Percentiles rank a stretch among this genome's conserved stretches.
Evolutionary conservation across 768 basidiomycete genomes (phyloP).

Genomic region (Leccinum subtestaceum): DNA sequence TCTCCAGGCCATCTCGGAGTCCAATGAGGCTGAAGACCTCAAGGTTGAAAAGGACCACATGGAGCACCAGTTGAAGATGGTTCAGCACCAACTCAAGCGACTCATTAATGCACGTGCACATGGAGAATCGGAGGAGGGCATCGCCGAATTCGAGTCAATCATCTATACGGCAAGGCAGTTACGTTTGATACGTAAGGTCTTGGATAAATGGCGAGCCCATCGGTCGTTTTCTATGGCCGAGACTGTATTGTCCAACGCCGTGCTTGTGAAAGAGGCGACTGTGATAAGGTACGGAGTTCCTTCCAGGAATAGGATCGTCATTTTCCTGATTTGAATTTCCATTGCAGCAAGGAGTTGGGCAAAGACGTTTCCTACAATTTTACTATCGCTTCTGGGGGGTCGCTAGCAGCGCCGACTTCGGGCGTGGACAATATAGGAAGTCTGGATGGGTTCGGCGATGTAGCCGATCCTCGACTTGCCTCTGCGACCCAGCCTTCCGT

Average conservation of each 20-base stretch:
- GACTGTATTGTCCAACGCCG: conserved; percentile 76
- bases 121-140: conserved; percentile 68
- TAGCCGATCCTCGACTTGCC: conserved; percentile 76
- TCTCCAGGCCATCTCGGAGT: conserved; percentile 58
- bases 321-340: conserved; percentile 10
- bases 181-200: conserved; percentile 74
- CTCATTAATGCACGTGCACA: conserved; percentile 72
- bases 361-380: conserved; percentile 93
- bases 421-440: conserved; percentile 84
- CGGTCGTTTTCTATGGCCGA: conserved; percentile 93
- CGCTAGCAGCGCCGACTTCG: conserved; percentile 75
- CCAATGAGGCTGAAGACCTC: conserved; percentile 77
- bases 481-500: conserved; percentile 79
- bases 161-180: conserved; percentile 83
- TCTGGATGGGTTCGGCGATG: conserved; percentile 89
- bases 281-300: conserved; percentile 65
- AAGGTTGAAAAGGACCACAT: conserved; percentile 91
- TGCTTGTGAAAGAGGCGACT: conserved; percentile 91
- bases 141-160: conserved; percentile 69
- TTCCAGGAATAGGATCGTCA: background rate
- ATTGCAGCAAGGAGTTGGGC: conserved; percentile 72
- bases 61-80: conserved; percentile 80
- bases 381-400: conserved; percentile 79
- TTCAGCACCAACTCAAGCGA: conserved; percentile 79
- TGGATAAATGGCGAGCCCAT: conserved; percentile 84